These are phyloP conservation scores for Posidonia oceanica DNA, from an alignment of 116 monocot species.

Conservation along the genomic window DNA sequence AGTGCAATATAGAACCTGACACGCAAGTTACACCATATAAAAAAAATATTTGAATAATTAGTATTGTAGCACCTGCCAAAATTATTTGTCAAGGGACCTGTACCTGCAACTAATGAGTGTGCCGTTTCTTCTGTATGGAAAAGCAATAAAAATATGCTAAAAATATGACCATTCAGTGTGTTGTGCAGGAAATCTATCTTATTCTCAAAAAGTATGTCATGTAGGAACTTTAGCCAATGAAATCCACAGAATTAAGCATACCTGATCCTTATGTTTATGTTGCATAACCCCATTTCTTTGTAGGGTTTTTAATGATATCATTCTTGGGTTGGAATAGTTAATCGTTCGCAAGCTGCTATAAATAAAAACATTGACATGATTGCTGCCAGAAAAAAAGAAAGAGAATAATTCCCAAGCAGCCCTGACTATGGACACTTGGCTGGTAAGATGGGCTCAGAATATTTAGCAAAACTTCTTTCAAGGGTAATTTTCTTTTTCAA, in stretches of 20 bases:
- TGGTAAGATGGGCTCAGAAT: too few relatives aligned
- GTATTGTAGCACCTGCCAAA: slow-evolving; percentile 50
- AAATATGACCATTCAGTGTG: slow-evolving; percentile 8
- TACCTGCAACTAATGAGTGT: slow-evolving; percentile 79
- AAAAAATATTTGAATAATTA: not conserved
- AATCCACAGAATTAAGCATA: slow-evolving; percentile 6
- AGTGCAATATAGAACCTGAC: not conserved
- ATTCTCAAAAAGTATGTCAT: not conserved
- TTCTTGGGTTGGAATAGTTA: too few relatives aligned
- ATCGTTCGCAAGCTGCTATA: too few relatives aligned
- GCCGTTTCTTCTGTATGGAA: slow-evolving; percentile 66
- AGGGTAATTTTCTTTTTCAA: too few relatives aligned
- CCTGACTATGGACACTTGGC: too few relatives aligned
- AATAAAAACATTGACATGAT: too few relatives aligned
- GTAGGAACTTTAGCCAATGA: not conserved
- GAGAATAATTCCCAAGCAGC: too few relatives aligned
- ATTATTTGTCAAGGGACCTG: slow-evolving; percentile 42
- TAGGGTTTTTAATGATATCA: slow-evolving; percentile 67
- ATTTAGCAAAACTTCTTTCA: too few relatives aligned
- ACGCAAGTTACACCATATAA: not conserved
- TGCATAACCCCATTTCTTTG: slow-evolving; percentile 78
- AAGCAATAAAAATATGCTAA: slow-evolving; percentile 67
- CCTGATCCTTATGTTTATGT: too few relatives aligned
- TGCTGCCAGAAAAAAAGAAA: too few relatives aligned
- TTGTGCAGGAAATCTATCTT: too few relatives aligned